Percentiles rank a stretch among this genome's conserved stretches.
Conservation (phyloP, 2,329 filamentous ascomycete genomes). For the Ophiostoma pallidulum region DNA sequence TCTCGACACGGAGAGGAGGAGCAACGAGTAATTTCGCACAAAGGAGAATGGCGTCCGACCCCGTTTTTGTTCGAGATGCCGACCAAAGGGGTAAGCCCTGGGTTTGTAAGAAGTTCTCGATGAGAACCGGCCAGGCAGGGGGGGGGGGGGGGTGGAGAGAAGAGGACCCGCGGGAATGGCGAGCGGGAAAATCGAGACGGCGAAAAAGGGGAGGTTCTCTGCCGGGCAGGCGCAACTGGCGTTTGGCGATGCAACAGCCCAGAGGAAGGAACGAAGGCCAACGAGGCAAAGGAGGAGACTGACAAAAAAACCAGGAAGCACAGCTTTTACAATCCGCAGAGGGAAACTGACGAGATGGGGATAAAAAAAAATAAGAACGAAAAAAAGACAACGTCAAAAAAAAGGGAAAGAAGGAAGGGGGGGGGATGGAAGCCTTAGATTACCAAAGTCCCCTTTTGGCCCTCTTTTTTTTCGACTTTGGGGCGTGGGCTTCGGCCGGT, state of each 20-base stretch:
- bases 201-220: neutral
- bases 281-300: neutral
- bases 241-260: neutral
- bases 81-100: constrained; percentile 2
- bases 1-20: neutral
- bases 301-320: neutral
- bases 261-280: neutral
- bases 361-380: no score
- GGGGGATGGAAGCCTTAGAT: neutral
- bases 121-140: no score
- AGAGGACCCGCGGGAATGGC: neutral
- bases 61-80: constrained; percentile 8
- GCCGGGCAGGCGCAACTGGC: neutral
- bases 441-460: neutral
- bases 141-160: neutral
- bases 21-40: constrained; percentile 9
- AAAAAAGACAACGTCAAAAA: no score
- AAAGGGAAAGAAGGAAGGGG: neutral
- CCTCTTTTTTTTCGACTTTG: neutral
- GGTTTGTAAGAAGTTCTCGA: neutral
- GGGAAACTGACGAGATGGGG: no score
- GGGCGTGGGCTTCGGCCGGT: no score
- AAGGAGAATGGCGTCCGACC: constrained; percentile 5
- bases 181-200: neutral
- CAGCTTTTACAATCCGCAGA: no score